These are phyloP conservation scores for Wickerhamomyces hampshirensis DNA, from an alignment of 805 yeast genomes.

Conservation along the genomic window DNA sequence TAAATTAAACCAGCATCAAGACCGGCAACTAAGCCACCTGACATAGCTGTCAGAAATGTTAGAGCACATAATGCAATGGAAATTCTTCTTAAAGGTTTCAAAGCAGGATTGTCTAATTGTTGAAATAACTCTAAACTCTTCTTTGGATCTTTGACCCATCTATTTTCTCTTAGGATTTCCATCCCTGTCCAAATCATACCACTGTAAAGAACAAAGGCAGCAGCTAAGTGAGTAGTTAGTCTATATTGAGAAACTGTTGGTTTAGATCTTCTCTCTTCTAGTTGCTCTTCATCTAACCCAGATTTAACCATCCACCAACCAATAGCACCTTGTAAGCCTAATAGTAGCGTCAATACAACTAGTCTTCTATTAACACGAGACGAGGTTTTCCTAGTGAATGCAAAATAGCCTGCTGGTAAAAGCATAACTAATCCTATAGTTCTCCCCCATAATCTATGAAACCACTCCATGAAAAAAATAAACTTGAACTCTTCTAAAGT, in stretches of 20 bases:
- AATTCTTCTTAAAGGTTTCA: slow-evolving; percentile 51
- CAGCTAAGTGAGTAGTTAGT: slow-evolving; percentile 88
- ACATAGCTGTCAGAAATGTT: slow-evolving; percentile 87
- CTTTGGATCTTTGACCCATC: slow-evolving; percentile 62
- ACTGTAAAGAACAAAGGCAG: slow-evolving; percentile 82
- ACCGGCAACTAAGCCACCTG: slow-evolving; percentile 98
- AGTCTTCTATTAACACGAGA: slow-evolving; percentile 62
- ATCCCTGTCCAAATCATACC: slow-evolving; percentile 91
- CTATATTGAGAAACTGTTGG: slow-evolving; percentile 98
- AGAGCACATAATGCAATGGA: slow-evolving; percentile 57
- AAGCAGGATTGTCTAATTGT: slow-evolving; percentile 55
- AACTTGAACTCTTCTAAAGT: slow-evolving; percentile 90
- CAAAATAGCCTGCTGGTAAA: slow-evolving; percentile 81
- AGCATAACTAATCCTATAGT: slow-evolving; percentile 81
- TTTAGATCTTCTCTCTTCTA: slow-evolving; percentile 76
- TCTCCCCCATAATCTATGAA: slow-evolving; percentile 89
- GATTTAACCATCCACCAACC: slow-evolving; percentile 99
- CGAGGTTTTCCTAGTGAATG: slow-evolving; percentile 60
- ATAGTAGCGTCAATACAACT: slow-evolving; percentile 64
- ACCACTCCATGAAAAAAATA: slow-evolving; percentile 97
- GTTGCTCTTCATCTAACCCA: slow-evolving; percentile 78
- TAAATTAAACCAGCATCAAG: slow-evolving; percentile 95
- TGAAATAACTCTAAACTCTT: slow-evolving; percentile 49
- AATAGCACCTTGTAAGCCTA: slow-evolving; percentile 91
- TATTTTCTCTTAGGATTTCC: slow-evolving; percentile 70